These are phyloP conservation scores for Diaporthe longicolla DNA, from an alignment of 2,329 filamentous ascomycete genomes.

Conservation along the genomic window DNA sequence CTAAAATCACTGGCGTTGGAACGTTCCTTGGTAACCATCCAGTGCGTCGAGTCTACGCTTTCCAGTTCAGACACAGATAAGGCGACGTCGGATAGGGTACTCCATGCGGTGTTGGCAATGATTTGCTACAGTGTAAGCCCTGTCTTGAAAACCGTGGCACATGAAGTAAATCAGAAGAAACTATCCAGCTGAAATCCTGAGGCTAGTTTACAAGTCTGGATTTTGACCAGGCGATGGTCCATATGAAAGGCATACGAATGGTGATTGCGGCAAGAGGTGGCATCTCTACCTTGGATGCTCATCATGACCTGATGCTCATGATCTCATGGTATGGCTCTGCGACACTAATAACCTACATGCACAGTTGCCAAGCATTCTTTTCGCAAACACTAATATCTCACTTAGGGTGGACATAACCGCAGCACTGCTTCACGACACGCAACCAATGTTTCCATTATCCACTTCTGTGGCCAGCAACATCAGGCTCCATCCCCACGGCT, in stretches of 20 bases:
- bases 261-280: slow-evolving; percentile 12
- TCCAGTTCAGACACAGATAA: background rate
- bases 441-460: slow-evolving; percentile 5
- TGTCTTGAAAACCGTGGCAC: background rate
- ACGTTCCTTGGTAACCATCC: slow-evolving; percentile 2
- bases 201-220: slow-evolving; percentile 5
- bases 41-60: slow-evolving; percentile 6
- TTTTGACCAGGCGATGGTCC: slow-evolving; percentile 3
- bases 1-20: background rate
- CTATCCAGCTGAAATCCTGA: background rate
- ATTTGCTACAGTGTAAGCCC: slow-evolving; percentile 19
- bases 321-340: slow-evolving; percentile 6
- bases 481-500: background rate
- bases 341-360: background rate
- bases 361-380: too few relatives aligned
- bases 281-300: slow-evolving; percentile 5
- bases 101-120: background rate
- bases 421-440: slow-evolving; percentile 11
- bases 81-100: slow-evolving; percentile 6
- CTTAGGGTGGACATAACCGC: slow-evolving; percentile 13
- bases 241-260: slow-evolving; percentile 7
- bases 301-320: slow-evolving; percentile 17
- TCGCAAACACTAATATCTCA: background rate
- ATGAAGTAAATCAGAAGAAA: background rate
- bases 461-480: background rate